Conservation (phyloP, 1,284 basidiomycete species). For the Trametes versicolor region DNA sequence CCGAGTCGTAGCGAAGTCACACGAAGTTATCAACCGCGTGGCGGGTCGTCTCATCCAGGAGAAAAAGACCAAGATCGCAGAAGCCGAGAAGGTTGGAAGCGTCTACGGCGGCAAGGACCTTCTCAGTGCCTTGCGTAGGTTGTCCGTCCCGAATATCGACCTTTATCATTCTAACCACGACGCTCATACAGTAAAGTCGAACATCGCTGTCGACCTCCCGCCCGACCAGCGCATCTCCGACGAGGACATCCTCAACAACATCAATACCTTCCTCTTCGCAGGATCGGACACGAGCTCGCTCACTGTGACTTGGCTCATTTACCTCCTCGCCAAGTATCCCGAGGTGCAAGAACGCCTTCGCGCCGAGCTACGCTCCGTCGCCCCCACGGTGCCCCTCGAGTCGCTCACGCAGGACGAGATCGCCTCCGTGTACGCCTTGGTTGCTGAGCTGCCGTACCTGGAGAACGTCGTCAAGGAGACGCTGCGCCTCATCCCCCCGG, state of each 20-base stretch:
- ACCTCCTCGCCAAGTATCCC: conserved; percentile 72
- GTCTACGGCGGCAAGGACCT: conserved; percentile 69
- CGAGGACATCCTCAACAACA: conserved; percentile 81
- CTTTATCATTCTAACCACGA: too few species aligned
- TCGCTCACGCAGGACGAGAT: conserved; percentile 66
- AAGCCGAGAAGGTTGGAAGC: conserved; percentile 60
- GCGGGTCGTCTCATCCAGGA: conserved; percentile 77
- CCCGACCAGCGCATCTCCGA: conserved; percentile 80
- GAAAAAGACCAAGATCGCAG: conserved; percentile 72
- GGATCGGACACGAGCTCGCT: conserved; percentile 88
- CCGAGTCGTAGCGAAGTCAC: conserved; percentile 57
- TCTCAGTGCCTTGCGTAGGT: conserved; percentile 70
- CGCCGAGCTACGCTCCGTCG: conserved; percentile 61
- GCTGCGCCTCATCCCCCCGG: conserved; percentile 78
- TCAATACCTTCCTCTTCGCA: conserved; percentile 89
- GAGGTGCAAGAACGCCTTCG: conserved; percentile 72
- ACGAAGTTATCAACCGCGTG: conserved; percentile 68
- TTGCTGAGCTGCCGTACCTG: conserved; percentile 76
- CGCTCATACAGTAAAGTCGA: conserved; percentile 70
- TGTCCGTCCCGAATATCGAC: background rate
- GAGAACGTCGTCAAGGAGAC: conserved; percentile 82
- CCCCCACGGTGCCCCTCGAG: conserved; percentile 50
- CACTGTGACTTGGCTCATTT: conserved; percentile 80
- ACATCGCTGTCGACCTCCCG: conserved; percentile 68
- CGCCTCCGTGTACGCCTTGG: conserved; percentile 60